phyloP scores from a whole-genome alignment of 1,139 yeast species.

The Williopsis jadinii region DNA sequence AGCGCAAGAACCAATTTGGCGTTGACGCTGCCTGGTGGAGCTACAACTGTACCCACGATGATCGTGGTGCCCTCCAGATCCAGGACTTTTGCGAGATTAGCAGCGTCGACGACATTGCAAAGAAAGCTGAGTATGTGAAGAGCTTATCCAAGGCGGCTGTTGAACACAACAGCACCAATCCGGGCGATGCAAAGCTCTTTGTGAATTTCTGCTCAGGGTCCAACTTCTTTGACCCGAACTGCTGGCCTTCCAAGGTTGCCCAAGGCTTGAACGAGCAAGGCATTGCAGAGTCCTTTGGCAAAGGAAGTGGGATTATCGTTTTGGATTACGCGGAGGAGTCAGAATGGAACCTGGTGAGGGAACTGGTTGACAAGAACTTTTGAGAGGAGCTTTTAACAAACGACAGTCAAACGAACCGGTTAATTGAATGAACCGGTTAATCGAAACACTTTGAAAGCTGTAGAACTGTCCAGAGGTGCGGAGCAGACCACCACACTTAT shows the following conservation, averaged over 20 bases:
- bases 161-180: slow-evolving; percentile 38
- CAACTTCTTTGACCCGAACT: slow-evolving; percentile 60
- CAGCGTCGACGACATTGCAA: slow-evolving; percentile 43
- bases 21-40: slow-evolving; percentile 64
- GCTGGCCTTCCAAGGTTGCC: slow-evolving; percentile 73
- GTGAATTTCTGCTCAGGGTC: slow-evolving; percentile 73
- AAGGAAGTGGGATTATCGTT: slow-evolving; percentile 55
- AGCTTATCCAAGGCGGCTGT: slow-evolving; percentile 49
- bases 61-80: slow-evolving; percentile 53
- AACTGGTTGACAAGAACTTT: slow-evolving; percentile 53
- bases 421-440: too few relatives aligned
- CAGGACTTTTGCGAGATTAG: slow-evolving; percentile 73
- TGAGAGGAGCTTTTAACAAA: slow-evolving; percentile 41
- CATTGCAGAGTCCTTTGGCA: slow-evolving; percentile 44
- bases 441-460: too few relatives aligned
- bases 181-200: slow-evolving; percentile 49
- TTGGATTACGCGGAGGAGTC: slow-evolving; percentile 62
- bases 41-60: slow-evolving; percentile 61
- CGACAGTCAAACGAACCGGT: too few relatives aligned
- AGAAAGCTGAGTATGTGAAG: slow-evolving; percentile 52
- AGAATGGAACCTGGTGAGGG: slow-evolving; percentile 51
- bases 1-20: slow-evolving; percentile 43
- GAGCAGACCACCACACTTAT: too few relatives aligned
- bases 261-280: slow-evolving; percentile 41
- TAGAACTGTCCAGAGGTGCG: too few relatives aligned